Conservation (phyloP, 352 stramenopile species). For the Globisporangium emineosum region DNA sequence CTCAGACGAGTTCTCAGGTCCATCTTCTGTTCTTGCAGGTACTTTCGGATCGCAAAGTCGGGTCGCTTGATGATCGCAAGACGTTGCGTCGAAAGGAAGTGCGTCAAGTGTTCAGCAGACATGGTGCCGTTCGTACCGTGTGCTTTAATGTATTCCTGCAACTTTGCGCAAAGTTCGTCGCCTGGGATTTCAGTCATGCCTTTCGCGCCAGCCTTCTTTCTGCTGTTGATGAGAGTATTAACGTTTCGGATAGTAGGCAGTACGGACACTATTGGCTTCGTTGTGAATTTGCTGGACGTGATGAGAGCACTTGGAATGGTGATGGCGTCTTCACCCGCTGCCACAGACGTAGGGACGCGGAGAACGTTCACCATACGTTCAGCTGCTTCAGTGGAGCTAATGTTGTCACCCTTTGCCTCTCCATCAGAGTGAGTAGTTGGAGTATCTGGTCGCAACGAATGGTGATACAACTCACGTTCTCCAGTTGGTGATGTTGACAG, state of each 20-base stretch:
- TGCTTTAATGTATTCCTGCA: constrained; percentile 39
- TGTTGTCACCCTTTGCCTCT: background rate
- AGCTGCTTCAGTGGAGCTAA: background rate
- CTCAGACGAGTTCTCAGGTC: constrained; percentile 24
- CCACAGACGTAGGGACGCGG: background rate
- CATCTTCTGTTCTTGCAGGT: constrained; percentile 29
- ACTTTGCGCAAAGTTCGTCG: constrained; percentile 29
- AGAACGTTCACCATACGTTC: constrained; percentile 7
- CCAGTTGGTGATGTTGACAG: background rate
- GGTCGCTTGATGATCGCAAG: constrained; percentile 28
- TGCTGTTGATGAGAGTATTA: background rate
- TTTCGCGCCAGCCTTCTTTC: constrained; percentile 14
- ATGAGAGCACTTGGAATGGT: constrained; percentile 23
- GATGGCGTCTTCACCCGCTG: constrained; percentile 8
- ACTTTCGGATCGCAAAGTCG: constrained; percentile 32
- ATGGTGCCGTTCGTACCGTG: constrained; percentile 37
- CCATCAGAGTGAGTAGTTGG: constrained; percentile 13
- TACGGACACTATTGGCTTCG: constrained; percentile 25
- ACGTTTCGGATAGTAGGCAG: constrained; percentile 9
- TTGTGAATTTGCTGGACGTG: constrained; percentile 17
- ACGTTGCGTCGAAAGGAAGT: constrained; percentile 38
- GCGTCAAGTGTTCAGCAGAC: constrained; percentile 29
- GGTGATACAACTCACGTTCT: background rate
- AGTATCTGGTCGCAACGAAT: constrained; percentile 9
- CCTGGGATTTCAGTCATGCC: constrained; percentile 13